These are phyloP conservation scores for Pythium scleroteichum DNA, from an alignment of 352 stramenopile genomes.

Conservation along the genomic window DNA sequence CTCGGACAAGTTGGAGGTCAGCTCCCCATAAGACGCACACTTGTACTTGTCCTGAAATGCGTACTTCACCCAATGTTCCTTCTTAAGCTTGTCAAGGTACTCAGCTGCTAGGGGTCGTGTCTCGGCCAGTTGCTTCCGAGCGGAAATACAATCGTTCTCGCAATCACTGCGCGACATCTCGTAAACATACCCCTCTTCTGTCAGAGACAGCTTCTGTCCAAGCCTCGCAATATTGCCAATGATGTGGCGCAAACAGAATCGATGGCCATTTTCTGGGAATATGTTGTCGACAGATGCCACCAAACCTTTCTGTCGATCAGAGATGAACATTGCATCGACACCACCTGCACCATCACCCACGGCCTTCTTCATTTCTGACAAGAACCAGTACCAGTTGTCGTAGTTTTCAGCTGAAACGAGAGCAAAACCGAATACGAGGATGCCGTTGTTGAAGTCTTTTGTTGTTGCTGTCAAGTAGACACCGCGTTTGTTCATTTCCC, in stretches of 20 bases:
- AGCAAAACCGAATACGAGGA: conserved; percentile 18
- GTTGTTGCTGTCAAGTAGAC: conserved; percentile 21
- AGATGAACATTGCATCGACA: background rate
- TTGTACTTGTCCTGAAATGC: background rate
- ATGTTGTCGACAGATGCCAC: background rate
- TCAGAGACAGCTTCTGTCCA: background rate
- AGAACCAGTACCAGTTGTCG: conserved; percentile 32
- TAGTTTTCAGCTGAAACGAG: conserved; percentile 27
- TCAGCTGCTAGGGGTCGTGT: background rate
- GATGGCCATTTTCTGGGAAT: conserved; percentile 1
- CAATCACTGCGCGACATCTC: conserved; percentile 14
- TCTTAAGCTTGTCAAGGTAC: conserved; percentile 7
- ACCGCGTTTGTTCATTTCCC: conserved; percentile 30
- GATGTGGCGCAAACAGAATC: conserved; percentile 16
- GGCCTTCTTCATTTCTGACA: too few relatives aligned
- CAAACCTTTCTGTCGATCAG: conserved; percentile 11
- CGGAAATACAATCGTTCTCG: conserved; percentile 6
- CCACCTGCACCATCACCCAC: too few relatives aligned
- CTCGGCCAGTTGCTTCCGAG: background rate
- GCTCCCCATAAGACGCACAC: conserved; percentile 12
- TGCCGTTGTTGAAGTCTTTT: too few relatives aligned
- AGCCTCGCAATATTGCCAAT: conserved; percentile 11
- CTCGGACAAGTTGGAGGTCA: conserved; percentile 20
- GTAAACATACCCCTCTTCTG: conserved; percentile 6
- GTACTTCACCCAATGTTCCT: conserved; percentile 18